Conservation (phyloP, 2,329 filamentous ascomycete species). For the Colletotrichum sp. region DNA sequence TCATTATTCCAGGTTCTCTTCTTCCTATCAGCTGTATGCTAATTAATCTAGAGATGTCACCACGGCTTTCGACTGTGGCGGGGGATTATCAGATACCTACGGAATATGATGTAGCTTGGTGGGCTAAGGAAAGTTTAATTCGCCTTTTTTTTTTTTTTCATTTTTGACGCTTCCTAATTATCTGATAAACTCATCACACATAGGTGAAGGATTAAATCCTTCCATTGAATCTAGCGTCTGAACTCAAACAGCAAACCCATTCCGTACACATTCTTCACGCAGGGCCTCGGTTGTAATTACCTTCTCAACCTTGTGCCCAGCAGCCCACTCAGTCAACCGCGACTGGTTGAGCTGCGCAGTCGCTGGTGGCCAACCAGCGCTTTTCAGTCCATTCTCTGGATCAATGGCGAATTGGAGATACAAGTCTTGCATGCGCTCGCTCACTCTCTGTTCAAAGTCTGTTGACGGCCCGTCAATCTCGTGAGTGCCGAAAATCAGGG, state of each 20-base stretch:
- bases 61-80: neutral
- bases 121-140: neutral
- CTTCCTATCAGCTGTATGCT: neutral
- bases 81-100: neutral
- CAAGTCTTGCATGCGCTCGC: neutral
- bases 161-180: neutral
- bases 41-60: too few relatives aligned
- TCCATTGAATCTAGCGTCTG: neutral
- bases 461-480: neutral
- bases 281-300: neutral
- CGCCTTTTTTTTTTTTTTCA: rapidly evolving
- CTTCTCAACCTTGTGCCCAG: neutral
- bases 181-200: neutral
- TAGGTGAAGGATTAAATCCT: neutral
- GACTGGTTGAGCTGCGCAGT: neutral
- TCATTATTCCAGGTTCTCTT: neutral
- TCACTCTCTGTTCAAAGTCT: neutral
- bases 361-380: neutral
- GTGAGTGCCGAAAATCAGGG: neutral
- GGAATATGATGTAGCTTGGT: neutral
- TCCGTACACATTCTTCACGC: neutral
- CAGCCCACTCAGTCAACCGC: neutral
- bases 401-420: neutral
- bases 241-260: neutral
- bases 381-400: neutral